Evolutionary conservation across 129 eudicot species (phyloP), one percentile per base, ranked within the genome.

Genomic region (Centrapalus pauciflorus): DNA sequence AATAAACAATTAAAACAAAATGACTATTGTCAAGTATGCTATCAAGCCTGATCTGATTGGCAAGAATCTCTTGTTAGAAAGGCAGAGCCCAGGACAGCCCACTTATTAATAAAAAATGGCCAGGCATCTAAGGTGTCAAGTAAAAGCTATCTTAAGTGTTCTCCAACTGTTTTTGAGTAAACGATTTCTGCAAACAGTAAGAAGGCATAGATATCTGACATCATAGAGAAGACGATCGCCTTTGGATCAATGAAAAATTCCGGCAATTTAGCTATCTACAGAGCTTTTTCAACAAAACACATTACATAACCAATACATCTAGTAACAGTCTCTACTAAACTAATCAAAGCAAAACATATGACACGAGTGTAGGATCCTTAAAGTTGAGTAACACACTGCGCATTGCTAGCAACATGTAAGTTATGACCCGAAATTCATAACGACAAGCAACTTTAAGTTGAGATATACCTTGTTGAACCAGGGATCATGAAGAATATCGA

Each of bases 401-500:
- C 35, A 58, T 70, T 46, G 57, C 29, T 33, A 55, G 48, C 51
- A 55, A 40, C 8, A 56, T 13, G n/a, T n/a, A n/a, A n/a, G n/a
- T n/a, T n/a, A 70, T 17, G 54, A 71, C 63, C 28, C 45, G 71
- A 35, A 50, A 41, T 51, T 30, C n/a, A 28, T 20, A 10, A 34
- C 16, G 45, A 50, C 20, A 43, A 24, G 66, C 55, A 66, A 32
- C 17, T 21, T 35, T 9, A 10, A 51, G 6, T 30, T 33, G 1
- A 59, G 25, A 0, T 7, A 24, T 51, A 93, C 98, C 96, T 93
- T 93, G 72, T 93, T 93, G 65, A 86, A 93, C 98, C 98, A 93
- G 1, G 98, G 98, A 88, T 93, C 98, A 67, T 93, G 98, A 62
- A 93, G 98, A 71, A 93, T 93, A 67, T 93, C 98, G 58, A 93